phyloP scores from a whole-genome alignment of 768 basidiomycete genomes.

The Sporobolomyces pararoseus region DNA sequence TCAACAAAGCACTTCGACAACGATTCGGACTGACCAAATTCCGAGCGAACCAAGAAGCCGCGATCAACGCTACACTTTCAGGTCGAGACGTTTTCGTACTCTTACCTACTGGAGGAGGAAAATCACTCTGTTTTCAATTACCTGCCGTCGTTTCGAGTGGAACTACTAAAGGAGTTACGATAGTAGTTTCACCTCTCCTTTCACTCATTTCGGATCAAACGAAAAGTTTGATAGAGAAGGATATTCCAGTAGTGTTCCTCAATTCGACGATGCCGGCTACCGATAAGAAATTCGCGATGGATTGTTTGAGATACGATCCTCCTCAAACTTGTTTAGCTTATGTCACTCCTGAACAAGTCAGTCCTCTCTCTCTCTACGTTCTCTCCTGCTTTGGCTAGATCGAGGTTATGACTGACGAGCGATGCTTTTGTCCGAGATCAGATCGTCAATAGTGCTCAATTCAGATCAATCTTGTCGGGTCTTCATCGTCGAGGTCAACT shows the following conservation, averaged over 20 bases:
- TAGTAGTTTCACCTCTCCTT: constrained; percentile 84
- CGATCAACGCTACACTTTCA: constrained; percentile 71
- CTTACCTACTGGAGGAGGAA: constrained; percentile 69
- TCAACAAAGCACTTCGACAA: constrained; percentile 56
- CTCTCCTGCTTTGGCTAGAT: background rate
- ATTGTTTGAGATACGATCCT: constrained; percentile 45
- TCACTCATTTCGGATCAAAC: constrained; percentile 90
- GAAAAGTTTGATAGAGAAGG: constrained; percentile 60
- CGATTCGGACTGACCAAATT: constrained; percentile 68
- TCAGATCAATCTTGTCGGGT: constrained; percentile 58
- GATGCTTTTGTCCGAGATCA: constrained; percentile 1
- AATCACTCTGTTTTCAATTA: constrained; percentile 58
- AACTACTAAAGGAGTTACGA: constrained; percentile 70
- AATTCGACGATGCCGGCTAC: constrained; percentile 54
- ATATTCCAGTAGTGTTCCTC: constrained; percentile 67
- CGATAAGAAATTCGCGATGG: constrained; percentile 47
- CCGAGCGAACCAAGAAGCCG: constrained; percentile 78
- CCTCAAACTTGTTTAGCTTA: constrained; percentile 67
- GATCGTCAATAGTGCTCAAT: constrained; percentile 57
- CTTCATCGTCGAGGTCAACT: constrained; percentile 61
- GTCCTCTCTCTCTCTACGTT: background rate
- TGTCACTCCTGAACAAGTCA: constrained; percentile 83
- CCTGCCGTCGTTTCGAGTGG: constrained; percentile 76
- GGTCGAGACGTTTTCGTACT: constrained; percentile 87
- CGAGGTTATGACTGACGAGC: background rate